Percentiles rank a stretch among this genome's conserved stretches.
phyloP scores from a whole-genome alignment of 805 yeast genomes.

The Teunomyces barrocoloradensis region DNA sequence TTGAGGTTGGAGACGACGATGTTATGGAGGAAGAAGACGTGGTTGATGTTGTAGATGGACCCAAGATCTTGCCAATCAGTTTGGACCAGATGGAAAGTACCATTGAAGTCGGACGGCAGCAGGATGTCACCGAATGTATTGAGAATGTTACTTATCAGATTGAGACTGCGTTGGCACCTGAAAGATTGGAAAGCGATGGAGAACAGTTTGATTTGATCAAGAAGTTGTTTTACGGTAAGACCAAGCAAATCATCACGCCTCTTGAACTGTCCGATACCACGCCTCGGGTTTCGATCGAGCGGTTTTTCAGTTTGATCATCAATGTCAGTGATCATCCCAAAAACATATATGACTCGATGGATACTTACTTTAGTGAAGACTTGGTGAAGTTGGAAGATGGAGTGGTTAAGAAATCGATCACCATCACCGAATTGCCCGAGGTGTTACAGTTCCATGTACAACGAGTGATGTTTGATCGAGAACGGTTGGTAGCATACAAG shows the following conservation, averaged over 20 bases:
- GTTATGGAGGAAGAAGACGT: not conserved
- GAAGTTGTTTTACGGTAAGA: slow-evolving; percentile 78
- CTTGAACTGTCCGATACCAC: slow-evolving; percentile 36
- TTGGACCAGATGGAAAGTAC: slow-evolving; percentile 72
- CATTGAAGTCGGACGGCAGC: slow-evolving; percentile 83
- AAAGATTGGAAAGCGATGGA: slow-evolving; percentile 57
- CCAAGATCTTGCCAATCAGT: slow-evolving; percentile 36
- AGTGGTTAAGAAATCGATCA: slow-evolving; percentile 66
- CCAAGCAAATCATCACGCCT: slow-evolving; percentile 72
- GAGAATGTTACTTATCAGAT: slow-evolving; percentile 89
- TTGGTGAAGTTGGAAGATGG: slow-evolving; percentile 68
- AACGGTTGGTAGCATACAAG: slow-evolving; percentile 70
- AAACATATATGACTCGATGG: slow-evolving; percentile 87
- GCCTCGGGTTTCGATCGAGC: slow-evolving; percentile 48
- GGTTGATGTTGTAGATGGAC: not conserved
- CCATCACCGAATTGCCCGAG: slow-evolving; percentile 71
- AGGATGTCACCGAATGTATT: slow-evolving; percentile 96
- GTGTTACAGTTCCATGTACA: slow-evolving; percentile 90
- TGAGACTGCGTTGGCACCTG: slow-evolving; percentile 81
- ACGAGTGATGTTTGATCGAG: slow-evolving; percentile 86
- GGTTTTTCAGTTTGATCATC: slow-evolving; percentile 78
- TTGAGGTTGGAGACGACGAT: not conserved
- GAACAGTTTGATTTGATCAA: slow-evolving; percentile 86
- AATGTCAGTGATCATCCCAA: slow-evolving; percentile 87
- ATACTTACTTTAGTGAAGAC: slow-evolving; percentile 77